Evolutionary conservation across 345 rosid genomes (phyloP), one percentile per base, ranked within the genome.

Genomic region (Microcos paniculata): DNA sequence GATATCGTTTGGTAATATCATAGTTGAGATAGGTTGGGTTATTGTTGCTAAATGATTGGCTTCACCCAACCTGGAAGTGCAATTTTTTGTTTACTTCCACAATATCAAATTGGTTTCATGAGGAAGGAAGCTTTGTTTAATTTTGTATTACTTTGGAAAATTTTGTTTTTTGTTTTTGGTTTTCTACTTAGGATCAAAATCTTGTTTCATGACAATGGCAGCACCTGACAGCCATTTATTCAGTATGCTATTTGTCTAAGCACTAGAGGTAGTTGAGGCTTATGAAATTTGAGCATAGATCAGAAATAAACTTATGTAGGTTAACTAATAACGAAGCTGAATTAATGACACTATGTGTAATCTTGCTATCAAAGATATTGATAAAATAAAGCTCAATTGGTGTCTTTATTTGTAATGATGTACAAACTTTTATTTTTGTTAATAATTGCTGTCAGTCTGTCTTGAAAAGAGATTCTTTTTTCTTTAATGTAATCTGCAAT

Each of bases 391-490:
- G 42, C 40, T 31, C 11, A 61, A 30, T 8, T 61, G 16, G 1
- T 19, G 24, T 9, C 15, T 33, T 18, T 58, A 1, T 16, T 26
- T 28, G 19, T 8, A 46, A 0, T 28, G 5, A 31, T 70, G 58
- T 51, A 52, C 73, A 26, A 49, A 51, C 1, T 49, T 30, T 52
- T 63, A 52, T 15, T 6, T 12, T 65, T 40, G 21, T n/a, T n/a
- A n/a, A n/a, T 66, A 31, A 23, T 78, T 43, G 4, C 52, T 35
- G 30, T 45, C 38, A 19, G 24, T 21, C 40, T 72, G 18, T 45
- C 24, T 68, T 18, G 43, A 69, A 9, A 49, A 49, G 72, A 28
- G 42, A 28, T 48, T 69, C 71, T 67, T 51, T 70, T 30, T 51
- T 70, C 28, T 11, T 49, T 70, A 51, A 31, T 51, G 59, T 49